These are phyloP conservation scores for Monascus ruber DNA, from an alignment of 2,329 filamentous ascomycete genomes.

Conservation along the genomic window DNA sequence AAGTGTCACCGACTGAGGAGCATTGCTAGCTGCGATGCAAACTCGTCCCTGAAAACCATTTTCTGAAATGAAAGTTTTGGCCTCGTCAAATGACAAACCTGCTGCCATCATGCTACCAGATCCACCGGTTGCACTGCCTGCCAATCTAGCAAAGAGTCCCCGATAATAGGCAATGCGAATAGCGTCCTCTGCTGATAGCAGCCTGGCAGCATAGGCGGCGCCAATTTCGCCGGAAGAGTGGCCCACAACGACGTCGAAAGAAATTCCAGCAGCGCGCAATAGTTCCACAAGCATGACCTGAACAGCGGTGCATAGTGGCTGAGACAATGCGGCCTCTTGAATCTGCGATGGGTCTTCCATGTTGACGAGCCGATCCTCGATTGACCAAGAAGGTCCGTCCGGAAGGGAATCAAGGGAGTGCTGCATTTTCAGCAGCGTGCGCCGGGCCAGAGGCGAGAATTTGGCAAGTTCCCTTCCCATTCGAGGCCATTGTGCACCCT, in stretches of 20 bases:
- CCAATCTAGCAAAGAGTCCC: slow-evolving; percentile 21
- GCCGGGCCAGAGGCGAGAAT: neutral
- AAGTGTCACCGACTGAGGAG: slow-evolving; percentile 2
- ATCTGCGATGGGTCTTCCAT: slow-evolving; percentile 1
- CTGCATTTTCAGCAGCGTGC: slow-evolving; percentile 9
- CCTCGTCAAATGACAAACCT: slow-evolving; percentile 28
- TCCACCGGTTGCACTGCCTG: slow-evolving; percentile 3
- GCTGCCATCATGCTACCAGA: slow-evolving; percentile 41
- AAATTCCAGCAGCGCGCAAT: slow-evolving; percentile 18
- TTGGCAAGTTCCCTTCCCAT: slow-evolving; percentile 12
- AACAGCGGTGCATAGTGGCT: slow-evolving; percentile 13
- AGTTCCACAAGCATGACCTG: slow-evolving; percentile 12
- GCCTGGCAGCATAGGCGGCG: slow-evolving; percentile 40
- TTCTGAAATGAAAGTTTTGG: slow-evolving; percentile 15
- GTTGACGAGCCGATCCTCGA: neutral
- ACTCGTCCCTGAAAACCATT: slow-evolving; percentile 15
- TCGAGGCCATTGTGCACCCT: slow-evolving; percentile 20
- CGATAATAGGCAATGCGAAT: slow-evolving; percentile 38
- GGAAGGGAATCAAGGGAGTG: slow-evolving; percentile 6
- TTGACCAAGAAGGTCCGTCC: no score
- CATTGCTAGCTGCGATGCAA: slow-evolving; percentile 29
- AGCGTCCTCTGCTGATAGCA: slow-evolving; percentile 31
- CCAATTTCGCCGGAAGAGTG: slow-evolving; percentile 42
- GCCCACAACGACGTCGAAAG: slow-evolving; percentile 29
- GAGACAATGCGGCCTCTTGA: slow-evolving; percentile 11